Evolutionary conservation across 495 filamentous ascomycete genomes (phyloP).

Genomic region (Mytilinidion resinicola): DNA sequence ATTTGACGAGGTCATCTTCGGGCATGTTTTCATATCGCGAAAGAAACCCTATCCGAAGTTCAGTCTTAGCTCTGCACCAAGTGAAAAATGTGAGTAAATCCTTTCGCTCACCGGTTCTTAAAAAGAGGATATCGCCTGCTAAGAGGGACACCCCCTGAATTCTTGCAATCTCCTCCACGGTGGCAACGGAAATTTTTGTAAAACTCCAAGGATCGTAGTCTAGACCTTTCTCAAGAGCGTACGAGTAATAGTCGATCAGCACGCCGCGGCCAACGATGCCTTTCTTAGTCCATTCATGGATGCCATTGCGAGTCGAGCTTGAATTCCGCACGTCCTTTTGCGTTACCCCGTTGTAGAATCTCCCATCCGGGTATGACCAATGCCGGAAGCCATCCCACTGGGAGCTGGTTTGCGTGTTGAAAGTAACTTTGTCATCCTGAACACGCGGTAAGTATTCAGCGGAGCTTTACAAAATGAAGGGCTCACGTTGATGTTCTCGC

Average conservation of each 20-base stretch:
- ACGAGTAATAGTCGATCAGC: slow-evolving; percentile 41
- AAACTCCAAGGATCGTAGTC: slow-evolving; percentile 41
- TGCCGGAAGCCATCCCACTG: slow-evolving; percentile 50
- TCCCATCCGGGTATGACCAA: slow-evolving; percentile 29
- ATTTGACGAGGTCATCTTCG: slow-evolving; percentile 33
- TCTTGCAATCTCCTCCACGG: slow-evolving; percentile 42
- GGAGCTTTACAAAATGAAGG: too few species aligned
- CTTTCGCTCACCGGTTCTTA: slow-evolving; percentile 32
- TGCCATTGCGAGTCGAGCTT: slow-evolving; percentile 40
- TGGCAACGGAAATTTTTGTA: slow-evolving; percentile 37
- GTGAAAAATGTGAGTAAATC: too few species aligned
- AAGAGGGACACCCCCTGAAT: slow-evolving; percentile 43
- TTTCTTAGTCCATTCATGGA: slow-evolving; percentile 42
- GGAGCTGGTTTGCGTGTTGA: slow-evolving; percentile 52
- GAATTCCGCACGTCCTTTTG: slow-evolving; percentile 46
- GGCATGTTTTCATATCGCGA: slow-evolving; percentile 42
- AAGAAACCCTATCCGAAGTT: neutral
- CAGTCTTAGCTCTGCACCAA: neutral
- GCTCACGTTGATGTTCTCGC: too few species aligned
- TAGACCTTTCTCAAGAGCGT: slow-evolving; percentile 24
- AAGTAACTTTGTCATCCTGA: slow-evolving; percentile 25
- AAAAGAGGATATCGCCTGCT: slow-evolving; percentile 51
- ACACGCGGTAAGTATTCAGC: too few species aligned
- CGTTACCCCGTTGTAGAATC: slow-evolving; percentile 58
- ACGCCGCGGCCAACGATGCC: slow-evolving; percentile 42